Base-by-base conservation (phyloP, 1,284 basidiomycete genomes). In the Rhizoctonia solani region DNA sequence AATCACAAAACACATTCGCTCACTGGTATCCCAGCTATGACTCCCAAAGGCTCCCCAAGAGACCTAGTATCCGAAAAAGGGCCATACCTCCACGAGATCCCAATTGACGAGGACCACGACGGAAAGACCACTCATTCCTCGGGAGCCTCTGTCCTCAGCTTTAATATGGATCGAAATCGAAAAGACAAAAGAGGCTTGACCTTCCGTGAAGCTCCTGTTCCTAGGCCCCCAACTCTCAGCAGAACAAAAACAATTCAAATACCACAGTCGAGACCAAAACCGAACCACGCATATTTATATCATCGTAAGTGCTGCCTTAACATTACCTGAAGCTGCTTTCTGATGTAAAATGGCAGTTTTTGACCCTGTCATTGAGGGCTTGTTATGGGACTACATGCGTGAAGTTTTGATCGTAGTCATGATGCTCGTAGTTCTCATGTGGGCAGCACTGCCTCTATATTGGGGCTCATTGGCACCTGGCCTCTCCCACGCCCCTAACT, bases 291-390 rank as follows among this genome's bases (percentile, higher is more conserved):
- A 39, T 21, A 23, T 23, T 50, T 25, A 23, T 25, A 50, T 14
- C 25, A 50, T 50, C 23, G 47, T 50, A 25, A 50, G 47, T 50
- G n/a, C n/a, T n/a, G n/a, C n/a, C n/a, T n/a, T n/a, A n/a, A n/a
- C n/a, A n/a, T 25, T 5, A 25, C 4, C 23, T 14, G 6, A 23
- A 5, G 6, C 14, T 50, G 19, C 29, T 50, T 21, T 4, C 47
- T 50, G n/a, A 39, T 16, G 37, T 16, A 39, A 19, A 25, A 25
- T n/a, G 29, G 5, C 14, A 50, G 47, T 50, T 6, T 50, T 50
- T 14, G 47, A 50, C 29, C 14, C 47, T 13, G 19, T 23, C 13
- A 50, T 25, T 4, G n/a, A n/a, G 29, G 21, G 29, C 14, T 25
- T 21, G 29, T 23, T 25, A 50, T 50, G 47, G 47, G 47, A 50